Evolutionary conservation across 1,284 basidiomycete species (phyloP), one percentile per base, ranked within the genome.

Genomic region (Megacollybia platyphylla): DNA sequence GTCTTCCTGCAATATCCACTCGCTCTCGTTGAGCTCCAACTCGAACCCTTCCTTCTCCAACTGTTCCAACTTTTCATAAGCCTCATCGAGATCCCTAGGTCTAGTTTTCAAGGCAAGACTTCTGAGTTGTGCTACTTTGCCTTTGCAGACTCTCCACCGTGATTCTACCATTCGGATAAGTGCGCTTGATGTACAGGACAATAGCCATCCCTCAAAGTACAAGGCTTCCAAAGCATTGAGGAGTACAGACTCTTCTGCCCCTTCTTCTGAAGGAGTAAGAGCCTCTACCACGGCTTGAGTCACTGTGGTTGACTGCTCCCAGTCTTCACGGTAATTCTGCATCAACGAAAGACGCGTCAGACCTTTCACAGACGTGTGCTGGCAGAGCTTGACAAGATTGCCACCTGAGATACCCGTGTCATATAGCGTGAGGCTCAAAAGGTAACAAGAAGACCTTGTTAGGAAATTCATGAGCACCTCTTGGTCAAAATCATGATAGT

Each of bases 81-180:
- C 56, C 36, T 51, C 53, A 39, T 34, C 43, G 18, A 15, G 36
- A 28, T 28, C 46, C 44, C 20, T 31, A 6, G 11, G 49, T 27
- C 52, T 50, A 31, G 59, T 40, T 36, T 59, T 54, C 24, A 60
- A 20, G 35, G 57, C 51, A 24, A 60, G 49, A 35, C 49, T 48
- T 29, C 49, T 53, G 27, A 62, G 48, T 6, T 52, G 54, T 29
- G 49, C 45, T 17, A 56, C 44, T 27, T 46, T 49, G 15, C 37
- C 41, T 31, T 26, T 42, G 11, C 47, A 41, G 31, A 46, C 46
- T 39, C 52, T 53, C 57, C 56, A 59, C 5, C 60, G 53, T 24
- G 57, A 57, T 40, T 60, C 56, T 18, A 60, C 55, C 57, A 61
- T 60, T 15, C 55, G 54, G n/a, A 57, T 52, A 13, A 63, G 44